Percentiles rank a stretch among this genome's conserved stretches.
phyloP scores from a whole-genome alignment of 257 asterid genomes.

The Solanum appendiculatum region DNA sequence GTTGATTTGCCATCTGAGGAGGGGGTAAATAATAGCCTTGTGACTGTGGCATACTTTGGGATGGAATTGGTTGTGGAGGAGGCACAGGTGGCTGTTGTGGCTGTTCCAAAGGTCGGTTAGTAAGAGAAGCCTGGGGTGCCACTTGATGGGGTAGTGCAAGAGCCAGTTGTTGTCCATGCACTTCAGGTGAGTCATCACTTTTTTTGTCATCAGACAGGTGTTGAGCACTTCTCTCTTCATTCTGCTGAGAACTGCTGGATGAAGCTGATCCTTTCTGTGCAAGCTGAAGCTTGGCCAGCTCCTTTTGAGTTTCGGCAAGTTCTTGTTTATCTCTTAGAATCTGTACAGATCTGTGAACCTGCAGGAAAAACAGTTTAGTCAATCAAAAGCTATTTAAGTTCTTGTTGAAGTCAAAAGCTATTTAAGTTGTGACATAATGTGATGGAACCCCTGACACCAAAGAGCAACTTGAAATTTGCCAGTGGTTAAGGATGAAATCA shows the following conservation, averaged over 20 bases:
- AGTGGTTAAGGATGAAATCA: neutral
- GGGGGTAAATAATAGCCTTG: conserved; percentile 52
- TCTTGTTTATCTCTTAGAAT: conserved; percentile 92
- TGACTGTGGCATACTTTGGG: conserved; percentile 43
- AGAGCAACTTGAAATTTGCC: neutral
- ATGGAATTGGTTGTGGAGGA: conserved; percentile 48
- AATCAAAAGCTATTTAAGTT: neutral
- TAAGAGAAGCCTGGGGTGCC: conserved; percentile 37
- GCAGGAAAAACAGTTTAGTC: neutral
- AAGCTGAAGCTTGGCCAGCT: conserved; percentile 86
- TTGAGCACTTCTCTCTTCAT: conserved; percentile 45
- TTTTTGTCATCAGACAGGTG: conserved; percentile 44
- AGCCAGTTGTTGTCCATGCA: conserved; percentile 64
- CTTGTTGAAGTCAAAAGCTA: neutral
- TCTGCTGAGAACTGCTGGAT: conserved; percentile 33
- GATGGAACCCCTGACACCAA: neutral
- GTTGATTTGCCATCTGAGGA: conserved; percentile 29
- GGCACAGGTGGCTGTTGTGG: conserved; percentile 46
- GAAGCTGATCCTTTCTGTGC: conserved; percentile 61
- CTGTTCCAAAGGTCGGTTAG: conserved; percentile 42
- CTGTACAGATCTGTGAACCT: conserved; percentile 96
- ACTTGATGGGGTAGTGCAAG: conserved; percentile 88
- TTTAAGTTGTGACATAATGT: neutral
- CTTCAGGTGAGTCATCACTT: conserved; percentile 36
- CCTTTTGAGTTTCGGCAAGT: conserved; percentile 88